A percentile compares a stretch with the other conserved stretches of the same genome.
These are phyloP conservation scores for Boletellus ananiceps DNA, from an alignment of 768 basidiomycete species.

Conservation along the genomic window DNA sequence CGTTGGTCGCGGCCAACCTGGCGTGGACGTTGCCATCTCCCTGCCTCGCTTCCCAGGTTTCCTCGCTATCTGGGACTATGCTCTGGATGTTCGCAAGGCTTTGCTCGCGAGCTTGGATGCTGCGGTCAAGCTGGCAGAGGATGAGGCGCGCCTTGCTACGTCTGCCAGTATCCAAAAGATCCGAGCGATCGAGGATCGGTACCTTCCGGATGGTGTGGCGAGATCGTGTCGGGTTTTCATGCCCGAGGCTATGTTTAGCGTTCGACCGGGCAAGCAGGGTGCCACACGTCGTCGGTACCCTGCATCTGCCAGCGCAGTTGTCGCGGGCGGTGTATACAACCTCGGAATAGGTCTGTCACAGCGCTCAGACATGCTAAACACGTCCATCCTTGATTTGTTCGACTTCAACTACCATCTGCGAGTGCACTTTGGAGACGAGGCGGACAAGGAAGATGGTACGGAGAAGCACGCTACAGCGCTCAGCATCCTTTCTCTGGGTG, in stretches of 20 bases:
- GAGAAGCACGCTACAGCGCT: slow-evolving; percentile 55
- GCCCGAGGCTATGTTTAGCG: slow-evolving; percentile 96
- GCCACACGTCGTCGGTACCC: slow-evolving; percentile 34
- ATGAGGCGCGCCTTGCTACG: slow-evolving; percentile 73
- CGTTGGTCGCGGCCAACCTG: slow-evolving; percentile 72
- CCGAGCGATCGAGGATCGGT: slow-evolving; percentile 62
- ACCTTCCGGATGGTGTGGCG: slow-evolving; percentile 80
- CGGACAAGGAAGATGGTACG: slow-evolving; percentile 28
- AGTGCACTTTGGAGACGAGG: slow-evolving; percentile 54
- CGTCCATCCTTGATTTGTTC: slow-evolving; percentile 78
- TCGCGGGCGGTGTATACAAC: slow-evolving; percentile 74
- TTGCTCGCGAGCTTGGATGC: slow-evolving; percentile 80
- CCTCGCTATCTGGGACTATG: slow-evolving; percentile 81
- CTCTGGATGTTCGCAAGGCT: slow-evolving; percentile 67
- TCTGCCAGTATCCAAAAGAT: slow-evolving; percentile 62
- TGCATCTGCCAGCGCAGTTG: slow-evolving; percentile 46
- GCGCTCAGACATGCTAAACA: slow-evolving; percentile 73
- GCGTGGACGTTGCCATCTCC: slow-evolving; percentile 43
- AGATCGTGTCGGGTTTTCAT: slow-evolving; percentile 81
- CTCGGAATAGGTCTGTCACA: slow-evolving; percentile 80
- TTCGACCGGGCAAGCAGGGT: slow-evolving; percentile 40
- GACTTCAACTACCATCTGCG: slow-evolving; percentile 80
- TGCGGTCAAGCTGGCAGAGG: slow-evolving; percentile 74
- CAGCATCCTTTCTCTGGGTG: slow-evolving; percentile 66
- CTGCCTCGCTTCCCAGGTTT: slow-evolving; percentile 85